Evolutionary conservation across 208 protist species (phyloP).

Genomic region (Porcisia hertigi): DNA sequence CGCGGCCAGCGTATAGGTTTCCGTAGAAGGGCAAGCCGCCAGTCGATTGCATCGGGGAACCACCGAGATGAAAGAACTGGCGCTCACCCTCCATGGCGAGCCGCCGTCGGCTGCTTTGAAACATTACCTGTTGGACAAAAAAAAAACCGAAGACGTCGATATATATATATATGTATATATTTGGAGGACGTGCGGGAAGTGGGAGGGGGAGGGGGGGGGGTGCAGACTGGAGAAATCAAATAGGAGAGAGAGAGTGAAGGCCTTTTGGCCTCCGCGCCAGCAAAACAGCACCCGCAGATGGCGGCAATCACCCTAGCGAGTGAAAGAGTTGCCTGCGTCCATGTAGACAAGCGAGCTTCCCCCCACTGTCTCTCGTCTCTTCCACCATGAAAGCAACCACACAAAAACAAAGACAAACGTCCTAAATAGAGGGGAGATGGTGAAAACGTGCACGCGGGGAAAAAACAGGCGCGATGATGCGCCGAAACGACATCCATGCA

Average conservation of each 20-base stretch:
- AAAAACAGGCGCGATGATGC: too few species aligned
- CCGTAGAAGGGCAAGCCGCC: conserved; percentile 87
- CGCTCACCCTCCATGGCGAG: conserved; percentile 68
- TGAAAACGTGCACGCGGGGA: too few species aligned
- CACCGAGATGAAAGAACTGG: conserved; percentile 52
- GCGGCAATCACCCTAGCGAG: not conserved
- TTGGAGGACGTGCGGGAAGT: too few species aligned
- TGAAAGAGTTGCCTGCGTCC: not conserved
- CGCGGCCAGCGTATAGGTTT: conserved; percentile 82
- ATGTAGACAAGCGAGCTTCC: not conserved
- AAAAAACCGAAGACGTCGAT: not conserved
- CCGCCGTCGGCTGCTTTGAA: conserved; percentile 33
- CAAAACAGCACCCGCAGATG: not conserved
- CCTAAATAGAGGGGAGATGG: not conserved
- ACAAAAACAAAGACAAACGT: not conserved
- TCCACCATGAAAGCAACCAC: not conserved
- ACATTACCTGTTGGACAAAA: conserved; percentile 13
- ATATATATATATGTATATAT: too few species aligned
- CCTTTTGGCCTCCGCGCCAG: not conserved
- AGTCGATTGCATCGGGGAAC: conserved; percentile 49
- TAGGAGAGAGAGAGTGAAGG: not conserved
- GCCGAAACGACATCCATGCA: too few species aligned
- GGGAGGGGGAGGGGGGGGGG: too few species aligned
- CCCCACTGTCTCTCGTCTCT: not conserved
- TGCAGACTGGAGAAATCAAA: not conserved